Evolutionary conservation across 2,329 filamentous ascomycete genomes (phyloP).

Genomic region (Neocucurbitaria cava): DNA sequence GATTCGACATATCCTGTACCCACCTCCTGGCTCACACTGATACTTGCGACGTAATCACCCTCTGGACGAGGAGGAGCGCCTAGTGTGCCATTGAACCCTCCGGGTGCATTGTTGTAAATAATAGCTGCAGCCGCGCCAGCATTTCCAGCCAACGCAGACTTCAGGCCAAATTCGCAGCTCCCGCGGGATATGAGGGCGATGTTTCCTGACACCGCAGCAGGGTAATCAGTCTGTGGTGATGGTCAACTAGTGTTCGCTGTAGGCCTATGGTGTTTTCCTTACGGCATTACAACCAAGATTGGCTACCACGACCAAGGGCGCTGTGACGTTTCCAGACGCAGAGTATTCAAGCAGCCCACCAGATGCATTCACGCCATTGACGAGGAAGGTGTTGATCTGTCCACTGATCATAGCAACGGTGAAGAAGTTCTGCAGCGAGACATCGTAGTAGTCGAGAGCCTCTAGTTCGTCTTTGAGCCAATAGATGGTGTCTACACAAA

Average conservation of each 20-base stretch:
- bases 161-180: slow-evolving; percentile 73
- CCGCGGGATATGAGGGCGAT: slow-evolving; percentile 77
- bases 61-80: slow-evolving; percentile 64
- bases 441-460: slow-evolving; percentile 46
- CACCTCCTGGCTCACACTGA: slow-evolving; percentile 68
- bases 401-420: slow-evolving; percentile 30
- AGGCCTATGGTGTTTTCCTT: slow-evolving; percentile 4
- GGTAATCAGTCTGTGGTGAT: slow-evolving; percentile 66
- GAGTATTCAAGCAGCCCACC: slow-evolving; percentile 34
- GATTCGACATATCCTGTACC: slow-evolving; percentile 64
- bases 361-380: slow-evolving; percentile 21
- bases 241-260: slow-evolving; percentile 1
- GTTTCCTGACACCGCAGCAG: slow-evolving; percentile 63
- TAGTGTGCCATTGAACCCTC: slow-evolving; percentile 67
- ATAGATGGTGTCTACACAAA: slow-evolving; percentile 41
- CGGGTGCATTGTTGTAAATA: slow-evolving; percentile 75
- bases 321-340: slow-evolving; percentile 34
- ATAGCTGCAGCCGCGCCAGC: slow-evolving; percentile 75
- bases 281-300: slow-evolving; percentile 44
- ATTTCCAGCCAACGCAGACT: slow-evolving; percentile 71
- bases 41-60: slow-evolving; percentile 68
- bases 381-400: slow-evolving; percentile 23
- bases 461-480: slow-evolving; percentile 44
- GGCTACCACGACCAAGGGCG: slow-evolving; percentile 32
- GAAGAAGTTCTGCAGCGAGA: slow-evolving; percentile 39